phyloP scores from a whole-genome alignment of 2,329 filamentous ascomycete genomes.

The Pyrenochaeta sp. region DNA sequence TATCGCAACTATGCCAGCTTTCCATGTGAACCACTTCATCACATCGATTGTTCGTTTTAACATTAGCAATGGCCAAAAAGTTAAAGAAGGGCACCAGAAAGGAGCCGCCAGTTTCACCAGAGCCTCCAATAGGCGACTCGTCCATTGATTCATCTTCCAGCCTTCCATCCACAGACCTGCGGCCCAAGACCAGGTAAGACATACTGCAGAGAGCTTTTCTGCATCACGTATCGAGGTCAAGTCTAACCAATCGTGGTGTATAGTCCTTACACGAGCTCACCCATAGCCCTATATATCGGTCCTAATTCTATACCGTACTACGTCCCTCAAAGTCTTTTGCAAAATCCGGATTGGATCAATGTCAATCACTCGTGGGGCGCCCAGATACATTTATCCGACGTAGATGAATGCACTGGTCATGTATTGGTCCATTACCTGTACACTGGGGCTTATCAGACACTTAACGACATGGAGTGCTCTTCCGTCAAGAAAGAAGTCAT shows the following conservation, averaged over 20 bases:
- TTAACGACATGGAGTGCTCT: conserved; percentile 11
- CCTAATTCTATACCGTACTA: neutral
- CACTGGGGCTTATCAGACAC: conserved; percentile 38
- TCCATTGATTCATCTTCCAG: too few species aligned
- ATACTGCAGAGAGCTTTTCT: neutral
- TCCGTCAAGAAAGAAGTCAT: conserved; percentile 3
- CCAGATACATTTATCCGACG: conserved; percentile 1
- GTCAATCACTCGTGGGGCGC: neutral
- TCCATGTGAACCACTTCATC: neutral
- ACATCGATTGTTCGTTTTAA: neutral
- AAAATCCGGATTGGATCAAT: neutral
- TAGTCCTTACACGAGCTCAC: neutral
- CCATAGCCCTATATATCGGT: neutral
- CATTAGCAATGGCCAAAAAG: too few species aligned
- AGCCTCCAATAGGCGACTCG: neutral
- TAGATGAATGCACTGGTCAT: conserved; percentile 29
- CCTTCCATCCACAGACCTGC: too few species aligned
- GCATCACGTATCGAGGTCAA: neutral
- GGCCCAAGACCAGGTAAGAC: neutral
- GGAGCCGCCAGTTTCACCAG: neutral
- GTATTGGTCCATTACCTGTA: conserved; percentile 34
- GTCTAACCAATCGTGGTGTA: neutral
- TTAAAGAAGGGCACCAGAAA: too few species aligned
- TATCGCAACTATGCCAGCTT: neutral
- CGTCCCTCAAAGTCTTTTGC: neutral